Base-by-base conservation (phyloP, 2,329 filamentous ascomycete genomes). In the Malbranchea cinnamomea region DNA sequence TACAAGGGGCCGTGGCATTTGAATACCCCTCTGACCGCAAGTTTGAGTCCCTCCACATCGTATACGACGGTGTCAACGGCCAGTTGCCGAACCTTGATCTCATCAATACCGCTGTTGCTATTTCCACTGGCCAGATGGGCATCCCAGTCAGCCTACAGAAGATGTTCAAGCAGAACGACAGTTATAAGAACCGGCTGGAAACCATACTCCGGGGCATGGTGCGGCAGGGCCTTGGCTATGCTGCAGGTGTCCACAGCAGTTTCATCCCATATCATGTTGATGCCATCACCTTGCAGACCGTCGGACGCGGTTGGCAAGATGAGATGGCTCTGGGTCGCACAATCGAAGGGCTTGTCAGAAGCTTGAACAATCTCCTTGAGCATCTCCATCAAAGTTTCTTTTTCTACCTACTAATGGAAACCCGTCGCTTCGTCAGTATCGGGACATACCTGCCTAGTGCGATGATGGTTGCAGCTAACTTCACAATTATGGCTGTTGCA, bases 321-420 rank as follows among this genome's bases (percentile, higher is more conserved):
- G 89, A 95, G 57, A 95, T 95, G 82, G 80, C 79, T 6, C 73
- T 98, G 49, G 89, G 89, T 4, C 69, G 85, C 32, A 76, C 85
- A 0, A 67, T 95, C 4, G 89, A 98, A 57, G 84, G 84, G 44
- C 70, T 89, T 3, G 92, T 92, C 53, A 70, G 89, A 45, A 93
- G 83, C 52, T 62, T 98, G 54, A 98, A 98, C 60, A 98, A 98
- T 49, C 60, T 98, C 35, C 68, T 98, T 18, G 89, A 98, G 57
- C 85, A 98, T 51, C 66, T 98, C 37, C 89, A 98, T 52, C 89
- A 98, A 59, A 94, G 85, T 53, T 98, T 98, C 64, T 98, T 98
- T 68, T 95, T 98, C 59, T 98, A 98, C 53, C 64, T 98, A 30
- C 67, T 98, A 25, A 84, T 95, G 72, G 78, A 91, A 42, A 71